These are phyloP conservation scores for Fusarium circinatum DNA, from an alignment of 2,329 filamentous ascomycete genomes.

Conservation along the genomic window DNA sequence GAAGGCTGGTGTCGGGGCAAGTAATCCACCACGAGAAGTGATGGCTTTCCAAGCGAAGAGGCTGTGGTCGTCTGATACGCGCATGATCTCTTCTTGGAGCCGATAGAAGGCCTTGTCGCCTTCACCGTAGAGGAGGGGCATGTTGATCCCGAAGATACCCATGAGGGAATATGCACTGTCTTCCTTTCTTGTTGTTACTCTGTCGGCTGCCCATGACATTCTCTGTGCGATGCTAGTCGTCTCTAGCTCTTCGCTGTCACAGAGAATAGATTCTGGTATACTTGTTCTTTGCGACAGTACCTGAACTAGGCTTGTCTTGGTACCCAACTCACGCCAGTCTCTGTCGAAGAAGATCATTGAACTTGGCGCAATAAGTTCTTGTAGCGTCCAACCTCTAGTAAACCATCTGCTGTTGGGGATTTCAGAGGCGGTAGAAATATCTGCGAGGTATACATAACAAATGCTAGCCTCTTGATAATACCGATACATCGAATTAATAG, in stretches of 20 bases:
- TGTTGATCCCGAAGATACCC: conserved; percentile 4
- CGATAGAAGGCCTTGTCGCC: conserved; percentile 7
- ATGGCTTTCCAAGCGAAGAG: background rate
- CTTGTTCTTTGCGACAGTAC: background rate
- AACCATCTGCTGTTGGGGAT: conserved; percentile 8
- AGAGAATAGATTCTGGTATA: background rate
- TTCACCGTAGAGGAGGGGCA: conserved; percentile 1
- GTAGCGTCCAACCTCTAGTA: conserved; percentile 17
- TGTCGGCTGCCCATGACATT: conserved; percentile 14
- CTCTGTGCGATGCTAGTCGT: background rate
- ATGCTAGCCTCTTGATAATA: conserved; percentile 23
- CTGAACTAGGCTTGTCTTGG: background rate
- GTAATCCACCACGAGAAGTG: background rate
- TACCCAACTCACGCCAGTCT: background rate
- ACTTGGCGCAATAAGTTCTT: conserved; percentile 1
- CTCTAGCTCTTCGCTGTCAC: background rate
- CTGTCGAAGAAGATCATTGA: background rate
- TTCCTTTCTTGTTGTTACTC: conserved; percentile 1
- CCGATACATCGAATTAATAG: conserved; percentile 37
- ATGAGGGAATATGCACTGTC: conserved; percentile 5
- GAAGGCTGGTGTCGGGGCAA: background rate
- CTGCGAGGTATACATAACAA: conserved; percentile 28
- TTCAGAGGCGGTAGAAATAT: background rate
- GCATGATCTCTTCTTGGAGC: conserved; percentile 15
- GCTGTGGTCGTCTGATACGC: background rate